A percentile compares a stretch with the other conserved stretches of the same genome.
Conservation (phyloP, 257 asterid species). For the Fraxinus excelsior region DNA sequence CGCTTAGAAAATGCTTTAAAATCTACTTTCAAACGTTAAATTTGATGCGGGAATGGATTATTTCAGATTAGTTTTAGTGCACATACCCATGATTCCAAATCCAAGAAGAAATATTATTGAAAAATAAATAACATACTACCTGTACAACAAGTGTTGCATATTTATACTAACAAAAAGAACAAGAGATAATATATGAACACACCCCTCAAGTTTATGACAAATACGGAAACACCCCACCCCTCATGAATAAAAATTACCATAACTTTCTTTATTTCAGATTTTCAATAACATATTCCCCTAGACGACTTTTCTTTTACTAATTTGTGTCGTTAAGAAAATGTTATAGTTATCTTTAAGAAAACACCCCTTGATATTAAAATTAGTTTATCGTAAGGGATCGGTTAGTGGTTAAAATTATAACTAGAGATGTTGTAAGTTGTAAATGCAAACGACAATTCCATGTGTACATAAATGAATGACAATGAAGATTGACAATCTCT, state of each 20-base stretch:
- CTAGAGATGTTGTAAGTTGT: not conserved
- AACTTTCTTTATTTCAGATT: not conserved
- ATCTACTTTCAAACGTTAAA: conserved; percentile 13
- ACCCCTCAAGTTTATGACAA: not conserved
- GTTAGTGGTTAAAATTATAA: too few species aligned
- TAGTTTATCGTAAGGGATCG: too few species aligned
- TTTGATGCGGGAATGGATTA: conserved; percentile 34
- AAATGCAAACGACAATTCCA: too few species aligned
- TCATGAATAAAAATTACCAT: not conserved
- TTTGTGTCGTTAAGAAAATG: too few species aligned
- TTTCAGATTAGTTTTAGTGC: conserved; percentile 42
- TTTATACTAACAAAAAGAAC: not conserved
- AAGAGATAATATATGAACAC: not conserved
- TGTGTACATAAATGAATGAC: too few species aligned
- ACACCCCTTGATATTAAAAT: too few species aligned
- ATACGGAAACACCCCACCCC: not conserved
- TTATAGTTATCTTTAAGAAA: too few species aligned
- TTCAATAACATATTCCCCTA: too few species aligned
- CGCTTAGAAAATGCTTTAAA: conserved; percentile 25
- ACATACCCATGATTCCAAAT: conserved; percentile 36
- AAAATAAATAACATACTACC: conserved; percentile 25
- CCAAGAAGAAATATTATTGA: not conserved
- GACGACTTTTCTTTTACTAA: too few species aligned
- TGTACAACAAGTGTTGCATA: conserved; percentile 13
- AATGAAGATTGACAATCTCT: too few species aligned